Conservation (phyloP, 371 early-diverging fungal genomes). For the Mortierella sp. region DNA sequence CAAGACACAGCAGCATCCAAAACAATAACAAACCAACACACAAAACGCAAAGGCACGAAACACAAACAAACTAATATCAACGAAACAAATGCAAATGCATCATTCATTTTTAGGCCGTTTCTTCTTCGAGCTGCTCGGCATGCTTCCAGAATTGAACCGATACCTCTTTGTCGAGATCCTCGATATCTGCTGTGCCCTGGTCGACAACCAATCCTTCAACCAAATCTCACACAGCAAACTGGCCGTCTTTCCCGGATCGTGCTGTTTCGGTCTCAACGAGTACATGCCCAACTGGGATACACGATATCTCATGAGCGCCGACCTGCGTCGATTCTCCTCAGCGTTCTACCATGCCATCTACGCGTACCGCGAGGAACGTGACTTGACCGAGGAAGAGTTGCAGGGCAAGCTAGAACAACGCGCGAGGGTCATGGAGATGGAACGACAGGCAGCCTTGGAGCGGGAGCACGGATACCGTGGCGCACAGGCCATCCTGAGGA, state of each 20-base stretch:
- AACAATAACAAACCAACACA: background rate
- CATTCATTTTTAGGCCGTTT: slow-evolving; percentile 36
- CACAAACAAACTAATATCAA: background rate
- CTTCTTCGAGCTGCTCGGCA: slow-evolving; percentile 51
- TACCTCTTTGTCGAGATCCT: slow-evolving; percentile 55
- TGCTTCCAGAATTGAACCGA: slow-evolving; percentile 53
- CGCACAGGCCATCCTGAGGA: slow-evolving; percentile 47
- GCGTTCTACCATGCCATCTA: slow-evolving; percentile 57
- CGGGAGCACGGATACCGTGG: slow-evolving; percentile 46
- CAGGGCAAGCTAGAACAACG: slow-evolving; percentile 44
- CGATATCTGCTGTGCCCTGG: slow-evolving; percentile 49
- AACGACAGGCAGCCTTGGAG: slow-evolving; percentile 42
- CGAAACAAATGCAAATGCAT: no score
- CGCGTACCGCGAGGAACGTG: slow-evolving; percentile 55
- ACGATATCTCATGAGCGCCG: slow-evolving; percentile 36
- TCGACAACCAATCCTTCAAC: slow-evolving; percentile 43
- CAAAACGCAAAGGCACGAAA: background rate
- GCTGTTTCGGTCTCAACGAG: slow-evolving; percentile 53
- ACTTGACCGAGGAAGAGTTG: slow-evolving; percentile 42
- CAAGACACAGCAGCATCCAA: no score
- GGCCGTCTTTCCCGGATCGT: slow-evolving; percentile 48
- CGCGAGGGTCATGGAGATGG: slow-evolving; percentile 33
- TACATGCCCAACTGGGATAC: slow-evolving; percentile 50
- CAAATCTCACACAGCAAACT: slow-evolving; percentile 53
- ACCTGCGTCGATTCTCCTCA: slow-evolving; percentile 36